A percentile compares a stretch with the other conserved stretches of the same genome.
These are phyloP conservation scores for Elsinoe ampelina DNA, from an alignment of 2,329 filamentous ascomycete species.

Conservation along the genomic window DNA sequence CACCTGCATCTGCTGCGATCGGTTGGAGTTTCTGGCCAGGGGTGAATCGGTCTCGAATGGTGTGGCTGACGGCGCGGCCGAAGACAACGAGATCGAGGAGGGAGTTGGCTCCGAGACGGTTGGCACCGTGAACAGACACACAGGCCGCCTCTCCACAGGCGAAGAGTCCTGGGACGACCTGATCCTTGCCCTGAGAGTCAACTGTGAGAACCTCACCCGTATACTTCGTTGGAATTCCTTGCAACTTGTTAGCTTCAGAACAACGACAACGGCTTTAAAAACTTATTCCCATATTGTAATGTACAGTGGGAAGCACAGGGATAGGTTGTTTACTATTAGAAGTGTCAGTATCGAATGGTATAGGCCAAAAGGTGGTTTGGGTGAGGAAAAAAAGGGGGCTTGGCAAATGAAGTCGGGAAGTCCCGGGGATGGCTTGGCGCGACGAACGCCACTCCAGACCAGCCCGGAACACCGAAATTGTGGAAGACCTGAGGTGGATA, in stretches of 20 bases:
- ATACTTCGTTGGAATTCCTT: constrained; percentile 91
- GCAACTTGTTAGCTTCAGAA: background rate
- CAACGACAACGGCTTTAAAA: background rate
- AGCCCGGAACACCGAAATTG: background rate
- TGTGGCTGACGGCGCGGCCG: constrained; percentile 93
- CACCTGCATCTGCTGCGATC: constrained; percentile 74
- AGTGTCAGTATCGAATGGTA: background rate
- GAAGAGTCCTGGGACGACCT: constrained; percentile 89
- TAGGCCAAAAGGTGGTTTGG: background rate
- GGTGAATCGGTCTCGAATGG: constrained; percentile 86
- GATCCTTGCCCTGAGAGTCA: constrained; percentile 76
- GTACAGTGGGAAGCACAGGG: constrained; percentile 37
- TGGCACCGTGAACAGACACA: constrained; percentile 96
- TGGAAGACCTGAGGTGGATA: background rate
- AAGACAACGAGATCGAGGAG: constrained; percentile 96
- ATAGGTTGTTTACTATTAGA: background rate
- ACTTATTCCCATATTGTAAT: background rate
- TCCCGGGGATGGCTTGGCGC: background rate
- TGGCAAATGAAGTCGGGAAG: background rate
- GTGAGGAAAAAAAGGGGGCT: background rate
- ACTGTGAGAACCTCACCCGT: constrained; percentile 91
- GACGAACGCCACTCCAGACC: background rate
- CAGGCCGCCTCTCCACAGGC: constrained; percentile 96
- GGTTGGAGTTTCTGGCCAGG: constrained; percentile 74
- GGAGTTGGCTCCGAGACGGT: constrained; percentile 96